Base-by-base conservation (phyloP, 352 stramenopile species). In the Pythium myriotylum region DNA sequence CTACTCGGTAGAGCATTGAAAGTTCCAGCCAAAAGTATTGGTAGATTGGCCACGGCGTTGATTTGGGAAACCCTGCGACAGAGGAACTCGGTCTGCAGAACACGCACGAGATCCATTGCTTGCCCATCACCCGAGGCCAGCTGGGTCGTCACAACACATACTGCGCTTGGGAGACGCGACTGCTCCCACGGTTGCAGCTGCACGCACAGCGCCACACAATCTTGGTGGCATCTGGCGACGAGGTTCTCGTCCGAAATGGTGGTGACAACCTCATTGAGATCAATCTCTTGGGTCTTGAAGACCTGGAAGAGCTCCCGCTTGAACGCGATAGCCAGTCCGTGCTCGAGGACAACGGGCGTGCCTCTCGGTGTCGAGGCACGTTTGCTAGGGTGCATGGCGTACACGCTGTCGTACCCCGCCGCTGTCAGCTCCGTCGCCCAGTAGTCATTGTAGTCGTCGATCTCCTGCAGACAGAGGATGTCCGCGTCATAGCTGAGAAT, bases 381-480 rank as follows among this genome's bases (percentile, higher is more conserved):
- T 19, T 51, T 59, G 12, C 16, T 55, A 3, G 65, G 69, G 10
- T 81, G 70, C 26, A 70, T 56, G 9, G 76, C 66, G 54, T 82
- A 96, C 7, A 97, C 75, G 45, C 81, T 89, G 68, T 97, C 89
- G 68, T 96, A 97, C 0, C 89, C 90, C 10, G 60, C 68, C 0
- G 60, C 57, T 1, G 65, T 85, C n/a, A 97, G 73, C 52, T 77
- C 70, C 3, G 60, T 59, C 7, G 74, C 70, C 89, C 90, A 97
- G 72, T 76, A 96, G 47, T 94, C 78, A n/a, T 90, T 73, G 33
- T 94, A 97, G 40, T 95, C 81, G 42, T 96, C 88, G 7, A 96
- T 79, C 67, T 97, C 89, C 75, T 97, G 89, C 1, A 97, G 73
- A 41, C 87, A 96, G 42, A 96, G 52, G 47, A 97, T 74, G 53